phyloP scores from a whole-genome alignment of 2,329 filamentous ascomycete species.

The Lachnellula suecica region DNA sequence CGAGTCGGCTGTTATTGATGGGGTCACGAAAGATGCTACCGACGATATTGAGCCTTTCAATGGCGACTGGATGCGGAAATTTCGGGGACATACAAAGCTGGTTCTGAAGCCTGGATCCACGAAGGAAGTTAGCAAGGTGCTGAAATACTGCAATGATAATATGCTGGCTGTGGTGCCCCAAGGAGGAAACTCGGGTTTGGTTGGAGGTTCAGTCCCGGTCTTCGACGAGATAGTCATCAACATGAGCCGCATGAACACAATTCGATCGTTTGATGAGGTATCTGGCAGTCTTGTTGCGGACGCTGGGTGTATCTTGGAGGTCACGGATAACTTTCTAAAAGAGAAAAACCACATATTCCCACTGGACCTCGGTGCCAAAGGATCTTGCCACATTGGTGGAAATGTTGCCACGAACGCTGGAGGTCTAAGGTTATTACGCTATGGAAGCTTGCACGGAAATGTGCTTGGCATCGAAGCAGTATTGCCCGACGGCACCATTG shows the following conservation, averaged over 20 bases:
- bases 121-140: constrained; percentile 84
- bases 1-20: constrained; percentile 80
- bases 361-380: constrained; percentile 95
- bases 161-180: constrained; percentile 93
- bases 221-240: constrained; percentile 98
- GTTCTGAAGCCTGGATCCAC: constrained; percentile 84
- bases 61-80: constrained; percentile 99
- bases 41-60: constrained; percentile 93
- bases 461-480: constrained; percentile 93
- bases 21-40: constrained; percentile 68
- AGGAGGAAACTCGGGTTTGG: constrained; percentile 93
- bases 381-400: constrained; percentile 92
- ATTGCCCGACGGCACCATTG: constrained; percentile 85
- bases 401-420: constrained; percentile 97
- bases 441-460: constrained; percentile 91
- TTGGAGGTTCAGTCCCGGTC: constrained; percentile 92
- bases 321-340: constrained; percentile 81
- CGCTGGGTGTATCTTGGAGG: constrained; percentile 87
- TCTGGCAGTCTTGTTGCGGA: constrained; percentile 89
- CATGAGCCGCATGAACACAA: constrained; percentile 84
- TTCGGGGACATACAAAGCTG: constrained; percentile 83
- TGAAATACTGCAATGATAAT: constrained; percentile 94
- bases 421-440: constrained; percentile 83
- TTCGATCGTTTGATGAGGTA: constrained; percentile 89
- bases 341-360: constrained; percentile 88